Evolutionary conservation across 164 flowering plant species (phyloP).

Genomic region (Taxillus chinensis): DNA sequence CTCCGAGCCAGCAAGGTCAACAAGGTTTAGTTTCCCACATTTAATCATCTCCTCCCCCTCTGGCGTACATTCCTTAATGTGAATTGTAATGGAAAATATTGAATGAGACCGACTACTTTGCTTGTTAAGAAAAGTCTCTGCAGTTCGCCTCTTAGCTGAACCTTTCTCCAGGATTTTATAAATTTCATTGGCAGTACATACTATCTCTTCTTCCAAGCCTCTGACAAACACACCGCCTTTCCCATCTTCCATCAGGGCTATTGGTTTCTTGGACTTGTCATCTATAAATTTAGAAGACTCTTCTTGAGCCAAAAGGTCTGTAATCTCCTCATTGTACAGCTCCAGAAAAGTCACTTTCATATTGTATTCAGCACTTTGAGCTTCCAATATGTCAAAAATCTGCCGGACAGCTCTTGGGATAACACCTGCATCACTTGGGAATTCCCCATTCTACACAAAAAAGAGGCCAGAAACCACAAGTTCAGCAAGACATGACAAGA

Average conservation of each 20-base stretch:
- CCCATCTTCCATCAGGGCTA: constrained; percentile 84
- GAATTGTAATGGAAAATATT: constrained; percentile 79
- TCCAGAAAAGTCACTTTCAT: constrained; percentile 77
- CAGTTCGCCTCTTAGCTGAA: constrained; percentile 74
- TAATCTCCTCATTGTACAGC: constrained; percentile 71
- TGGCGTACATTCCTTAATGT: constrained; percentile 74
- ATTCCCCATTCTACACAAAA: constrained; percentile 53
- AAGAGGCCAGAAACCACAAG: neutral
- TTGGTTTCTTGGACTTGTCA: constrained; percentile 66
- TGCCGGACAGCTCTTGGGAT: constrained; percentile 68
- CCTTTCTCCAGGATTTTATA: constrained; percentile 71
- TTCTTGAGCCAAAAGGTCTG: constrained; percentile 65
- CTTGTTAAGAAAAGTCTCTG: constrained; percentile 78
- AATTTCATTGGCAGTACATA: constrained; percentile 59
- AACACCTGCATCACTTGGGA: constrained; percentile 75
- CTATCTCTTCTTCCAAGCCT: constrained; percentile 79
- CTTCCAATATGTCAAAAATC: constrained; percentile 64
- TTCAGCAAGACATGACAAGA: neutral
- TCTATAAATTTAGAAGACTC: constrained; percentile 45
- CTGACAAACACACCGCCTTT: constrained; percentile 73
- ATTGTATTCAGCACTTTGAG: constrained; percentile 69
- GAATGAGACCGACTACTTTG: constrained; percentile 88
- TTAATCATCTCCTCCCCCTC: constrained; percentile 84
- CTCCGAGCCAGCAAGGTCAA: constrained; percentile 90
- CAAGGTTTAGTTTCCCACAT: constrained; percentile 85